Evolutionary conservation across 306 rosid species (phyloP), one percentile per base, ranked within the genome.

Genomic region (Cucurbita moschata): DNA sequence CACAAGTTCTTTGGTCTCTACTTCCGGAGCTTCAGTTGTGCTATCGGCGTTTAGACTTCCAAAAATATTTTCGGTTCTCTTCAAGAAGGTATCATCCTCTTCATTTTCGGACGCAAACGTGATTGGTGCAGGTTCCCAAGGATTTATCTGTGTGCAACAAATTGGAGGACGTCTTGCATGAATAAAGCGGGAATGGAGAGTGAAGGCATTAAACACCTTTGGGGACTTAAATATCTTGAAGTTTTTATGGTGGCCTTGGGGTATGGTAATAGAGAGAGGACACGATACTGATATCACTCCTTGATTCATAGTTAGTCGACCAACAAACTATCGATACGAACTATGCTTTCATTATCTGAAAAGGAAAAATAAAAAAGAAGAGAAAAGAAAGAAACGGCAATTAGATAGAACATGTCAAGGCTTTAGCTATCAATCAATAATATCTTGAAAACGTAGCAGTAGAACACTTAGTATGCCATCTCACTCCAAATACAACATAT

Each of bases 101-200:
- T 72, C 66, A 56, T 82, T 85, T 0, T 81, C 54, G 42, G 92
- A 81, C 74, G 85, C 77, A 57, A 80, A 86, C 56, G 88, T 23
- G 75, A 86, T 81, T 3, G 95, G 87, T 5, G 92, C 77, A 75
- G 91, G 79, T 74, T 88, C 96, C 96, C 91, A 88, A 44, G 87
- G 89, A 68, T 88, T 84, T 77, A 83, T 60, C 78, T 86, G 79
- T 62, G 96, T 60, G 83, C 89, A 85, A 86, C 83, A 74, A 81
- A 87, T 30, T 54, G 78, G 57, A 62, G 89, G 73, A 40, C 37
- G 49, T 35, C 79, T 88, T 42, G 71, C 50, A 76, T n/a, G 23
- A 84, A 77, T 72, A 55, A 52, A 71, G 40, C 5, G 66, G 11
- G 18, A 21, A 46, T 82, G 84, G 40, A 82, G 76, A 38, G 67